Percentiles rank a stretch among this genome's conserved stretches.
These are phyloP conservation scores for Naganishia kalamii DNA, from an alignment of 768 basidiomycete genomes.

Conservation along the genomic window DNA sequence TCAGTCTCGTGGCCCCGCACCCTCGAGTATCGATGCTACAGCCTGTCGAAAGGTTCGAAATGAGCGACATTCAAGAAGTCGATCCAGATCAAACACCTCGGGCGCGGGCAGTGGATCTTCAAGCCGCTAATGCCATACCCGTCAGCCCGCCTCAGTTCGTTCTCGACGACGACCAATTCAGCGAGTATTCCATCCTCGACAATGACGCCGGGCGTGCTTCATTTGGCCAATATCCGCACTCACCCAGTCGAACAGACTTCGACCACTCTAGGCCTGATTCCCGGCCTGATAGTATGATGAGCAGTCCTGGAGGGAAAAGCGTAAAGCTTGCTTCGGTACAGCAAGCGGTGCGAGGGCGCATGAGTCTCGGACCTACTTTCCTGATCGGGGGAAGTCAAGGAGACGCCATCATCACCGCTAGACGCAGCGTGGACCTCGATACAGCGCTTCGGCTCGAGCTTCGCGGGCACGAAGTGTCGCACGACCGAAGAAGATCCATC, in stretches of 20 bases:
- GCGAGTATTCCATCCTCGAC: neutral
- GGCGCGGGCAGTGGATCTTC: neutral
- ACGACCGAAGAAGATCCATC: neutral
- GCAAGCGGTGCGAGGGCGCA: conserved; percentile 15
- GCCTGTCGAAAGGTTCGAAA: neutral
- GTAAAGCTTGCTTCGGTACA: conserved; percentile 19
- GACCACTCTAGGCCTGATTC: conserved; percentile 4
- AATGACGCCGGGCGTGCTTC: neutral
- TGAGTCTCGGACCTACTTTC: conserved; percentile 18
- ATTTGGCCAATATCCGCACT: neutral
- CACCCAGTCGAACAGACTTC: neutral
- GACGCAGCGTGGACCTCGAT: conserved; percentile 2
- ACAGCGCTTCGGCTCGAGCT: conserved; percentile 1
- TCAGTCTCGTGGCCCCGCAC: conserved; percentile 13
- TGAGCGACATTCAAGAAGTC: neutral
- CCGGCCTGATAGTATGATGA: conserved; percentile 12
- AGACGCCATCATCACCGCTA: conserved; percentile 17
- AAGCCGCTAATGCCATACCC: neutral
- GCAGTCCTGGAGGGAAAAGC: conserved; percentile 19
- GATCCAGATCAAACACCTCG: conserved; percentile 8
- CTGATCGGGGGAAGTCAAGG: conserved; percentile 22
- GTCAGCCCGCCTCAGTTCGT: neutral
- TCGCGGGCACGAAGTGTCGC: neutral
- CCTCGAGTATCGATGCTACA: conserved; percentile 10
- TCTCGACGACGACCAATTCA: neutral